phyloP scores from a whole-genome alignment of 1,284 basidiomycete genomes.

The Cryptococcus maquisensis region DNA sequence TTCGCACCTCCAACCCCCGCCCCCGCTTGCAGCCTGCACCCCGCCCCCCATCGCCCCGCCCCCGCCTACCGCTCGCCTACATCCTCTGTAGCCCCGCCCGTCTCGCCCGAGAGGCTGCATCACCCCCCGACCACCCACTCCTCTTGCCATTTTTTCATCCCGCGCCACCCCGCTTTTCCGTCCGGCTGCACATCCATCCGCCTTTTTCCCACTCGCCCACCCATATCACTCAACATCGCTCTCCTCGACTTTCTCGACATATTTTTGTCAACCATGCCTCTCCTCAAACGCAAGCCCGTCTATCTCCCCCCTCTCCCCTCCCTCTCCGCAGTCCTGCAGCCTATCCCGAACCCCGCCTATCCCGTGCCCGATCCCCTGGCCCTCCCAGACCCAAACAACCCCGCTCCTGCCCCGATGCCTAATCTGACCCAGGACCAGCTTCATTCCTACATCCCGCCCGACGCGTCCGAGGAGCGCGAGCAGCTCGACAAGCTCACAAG shows the following conservation, averaged over 20 bases:
- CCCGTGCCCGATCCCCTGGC: slow-evolving; percentile 4
- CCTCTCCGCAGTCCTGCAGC: slow-evolving; percentile 55
- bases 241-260: not conserved
- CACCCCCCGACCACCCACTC: not conserved
- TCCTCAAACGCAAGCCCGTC: slow-evolving; percentile 85
- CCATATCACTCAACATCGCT: not conserved
- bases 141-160: not conserved
- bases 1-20: not conserved
- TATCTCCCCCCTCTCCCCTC: slow-evolving; percentile 59
- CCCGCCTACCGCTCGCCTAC: not conserved
- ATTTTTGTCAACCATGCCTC: slow-evolving; percentile 61
- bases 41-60: not conserved
- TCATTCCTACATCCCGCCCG: slow-evolving; percentile 21
- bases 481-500: slow-evolving; percentile 35
- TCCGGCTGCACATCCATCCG: not conserved
- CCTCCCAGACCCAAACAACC: not conserved
- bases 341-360: slow-evolving; percentile 49
- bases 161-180: not conserved
- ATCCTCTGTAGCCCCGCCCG: too few species aligned
- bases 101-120: too few species aligned
- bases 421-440: slow-evolving; percentile 4
- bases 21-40: not conserved
- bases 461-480: slow-evolving; percentile 39
- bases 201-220: not conserved
- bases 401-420: not conserved